Percentiles rank a stretch among this genome's conserved stretches.
Conservation (phyloP, 139 green algal genomes). For the Tetradesmus obliquus region DNA sequence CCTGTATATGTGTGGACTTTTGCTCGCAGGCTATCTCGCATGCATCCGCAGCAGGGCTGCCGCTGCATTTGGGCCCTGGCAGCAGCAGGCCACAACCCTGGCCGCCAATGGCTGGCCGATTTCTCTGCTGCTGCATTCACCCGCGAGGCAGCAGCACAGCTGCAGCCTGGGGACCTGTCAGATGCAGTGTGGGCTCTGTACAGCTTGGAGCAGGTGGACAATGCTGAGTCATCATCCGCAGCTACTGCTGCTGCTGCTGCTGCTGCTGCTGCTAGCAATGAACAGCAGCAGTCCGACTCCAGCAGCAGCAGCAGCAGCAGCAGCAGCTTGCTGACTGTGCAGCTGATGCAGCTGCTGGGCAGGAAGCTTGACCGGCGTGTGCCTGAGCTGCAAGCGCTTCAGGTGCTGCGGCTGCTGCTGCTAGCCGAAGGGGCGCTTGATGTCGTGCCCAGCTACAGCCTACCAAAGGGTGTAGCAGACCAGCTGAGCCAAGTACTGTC, state of each 20-base stretch:
- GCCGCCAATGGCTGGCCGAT: background rate
- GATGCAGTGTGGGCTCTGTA: conserved; percentile 28
- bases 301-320: conserved; percentile 24
- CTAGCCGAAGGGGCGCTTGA: background rate
- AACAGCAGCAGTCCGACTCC: background rate
- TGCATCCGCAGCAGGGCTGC: conserved; percentile 29
- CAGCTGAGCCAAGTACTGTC: conserved; percentile 25
- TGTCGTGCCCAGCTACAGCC: background rate
- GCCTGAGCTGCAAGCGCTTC: conserved; percentile 6
- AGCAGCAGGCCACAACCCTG: background rate
- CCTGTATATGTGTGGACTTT: no score
- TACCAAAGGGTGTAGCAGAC: conserved; percentile 3
- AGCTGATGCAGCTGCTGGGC: conserved; percentile 5
- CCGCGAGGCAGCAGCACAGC: background rate
- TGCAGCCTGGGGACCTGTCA: conserved; percentile 28
- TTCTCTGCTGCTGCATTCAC: background rate
- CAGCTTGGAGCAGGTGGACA: conserved; percentile 22
- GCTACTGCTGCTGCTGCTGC: background rate
- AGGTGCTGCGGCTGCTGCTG: conserved; percentile 31
- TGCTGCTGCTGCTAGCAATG: background rate
- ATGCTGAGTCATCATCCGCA: background rate
- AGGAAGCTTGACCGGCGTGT: conserved; percentile 27
- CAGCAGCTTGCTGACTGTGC: background rate
- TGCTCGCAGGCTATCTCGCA: background rate
- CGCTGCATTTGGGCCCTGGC: conserved; percentile 38